Evolutionary conservation across 192 early-diverging fungal species (phyloP), one percentile per base, ranked within the genome.

Genomic region (Linnemannia hyalina): DNA sequence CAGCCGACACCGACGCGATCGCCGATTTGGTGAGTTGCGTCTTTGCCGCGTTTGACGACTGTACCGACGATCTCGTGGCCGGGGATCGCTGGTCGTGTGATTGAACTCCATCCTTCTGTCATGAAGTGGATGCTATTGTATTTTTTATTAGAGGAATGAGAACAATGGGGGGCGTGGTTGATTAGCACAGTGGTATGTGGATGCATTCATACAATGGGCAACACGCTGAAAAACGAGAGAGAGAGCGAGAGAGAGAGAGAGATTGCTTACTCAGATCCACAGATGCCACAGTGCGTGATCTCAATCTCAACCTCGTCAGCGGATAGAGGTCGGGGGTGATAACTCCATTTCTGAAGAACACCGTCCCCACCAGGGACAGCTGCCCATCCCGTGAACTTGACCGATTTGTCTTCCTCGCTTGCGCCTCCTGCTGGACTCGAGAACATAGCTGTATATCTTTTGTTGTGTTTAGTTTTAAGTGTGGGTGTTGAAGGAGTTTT

Each of bases 281-380:
- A 97, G 47, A 95, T 93, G 70, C 96, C 95, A 65, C 95, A 95
- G 83, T 95, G 92, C 41, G 87, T 42, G 42, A 91, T 87, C 22
- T 77, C 74, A 41, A 92, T 81, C 76, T 92, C 90, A 18, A 91
- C 76, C 47, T 92, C 91, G 35, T 88, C 79, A 20, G 73, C 77
- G 2, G 68, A 73, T n/a, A 92, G 85, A 7, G 88, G 80, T 29
- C 88, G 80, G 18, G 91, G 82, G 3, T 81, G 78, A 55, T 89
- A 92, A 42, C 75, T 72, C 32, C 80, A 76, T 38, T 75, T 81
- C 29, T 81, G 42, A 5, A 75, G 80, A 4, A 69, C 36, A 18
- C 72, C 73, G 3, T 68, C 68, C 20, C 80, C 42, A 23, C 32
- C 40, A 29, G 71, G 78, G 15, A 69, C 46, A 5, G 80, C 72